Base-by-base conservation (phyloP, 1,284 basidiomycete genomes). In the Sporisorium sorghi region DNA sequence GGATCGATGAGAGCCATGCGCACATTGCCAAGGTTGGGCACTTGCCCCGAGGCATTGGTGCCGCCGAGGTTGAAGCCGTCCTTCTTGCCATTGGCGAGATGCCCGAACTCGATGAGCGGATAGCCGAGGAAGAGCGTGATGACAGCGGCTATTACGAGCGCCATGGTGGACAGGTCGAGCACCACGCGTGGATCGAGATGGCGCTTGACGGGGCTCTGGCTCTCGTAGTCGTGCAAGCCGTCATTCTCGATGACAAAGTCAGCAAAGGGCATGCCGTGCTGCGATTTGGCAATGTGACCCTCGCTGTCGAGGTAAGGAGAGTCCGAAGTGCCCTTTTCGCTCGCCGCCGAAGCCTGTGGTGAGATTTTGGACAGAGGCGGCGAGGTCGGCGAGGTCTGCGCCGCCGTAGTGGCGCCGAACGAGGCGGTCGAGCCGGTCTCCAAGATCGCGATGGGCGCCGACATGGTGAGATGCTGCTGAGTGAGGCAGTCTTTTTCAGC, bases 51-150 rank as follows among this genome's bases (percentile, higher is more conserved):
- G 14, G 65, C 74, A 47, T 81, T 81, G 35, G 71, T 80, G 40
- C 78, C 78, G 28, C 79, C 79, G 7, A 81, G 21, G 19, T 66
- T 75, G 53, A 60, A 62, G 49, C 71, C 74, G 11, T 64, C 58
- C 30, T 73, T 78, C 10, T 55, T 75, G 49, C 44, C 48, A 1
- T 17, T 30, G 3, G 39, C 19, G 9, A 51, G 35, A 32, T 58
- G 33, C 0, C 59, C 57, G 28, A 68, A 68, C 30, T 66, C 30
- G 75, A 92, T 83, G 76, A 94, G 88, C 2, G 93, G 93, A 78
- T 93, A 94, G 42, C 90, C 89, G 24, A 91, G 88, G 84, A 94
- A 95, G 14, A 94, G 88, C 49, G 85, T 85, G 14, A 91, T 81
- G 58, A 90, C 83, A 0, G 84, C 85, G 11, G 57, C 72, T 28